A percentile compares a stretch with the other conserved stretches of the same genome.
phyloP scores from a whole-genome alignment of 2,329 filamentous ascomycete genomes.

The Paecilomyces niveus region DNA sequence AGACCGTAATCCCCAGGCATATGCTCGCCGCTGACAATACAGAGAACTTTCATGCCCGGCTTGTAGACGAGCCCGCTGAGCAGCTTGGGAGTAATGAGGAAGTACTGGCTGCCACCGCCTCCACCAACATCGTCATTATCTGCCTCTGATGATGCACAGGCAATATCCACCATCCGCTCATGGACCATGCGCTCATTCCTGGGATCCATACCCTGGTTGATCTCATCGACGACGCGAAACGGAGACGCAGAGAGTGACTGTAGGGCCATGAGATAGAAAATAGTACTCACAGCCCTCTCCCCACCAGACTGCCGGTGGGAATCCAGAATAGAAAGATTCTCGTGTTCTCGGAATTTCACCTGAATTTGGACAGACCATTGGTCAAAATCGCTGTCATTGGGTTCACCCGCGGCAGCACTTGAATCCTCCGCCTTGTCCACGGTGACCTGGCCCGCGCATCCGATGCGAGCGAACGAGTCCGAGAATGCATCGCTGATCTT shows the following conservation, averaged over 20 bases:
- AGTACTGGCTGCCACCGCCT: constrained; percentile 63
- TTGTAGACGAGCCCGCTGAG: constrained; percentile 81
- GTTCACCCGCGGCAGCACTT: constrained; percentile 21
- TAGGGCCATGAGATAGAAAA: constrained; percentile 98
- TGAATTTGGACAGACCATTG: constrained; percentile 89
- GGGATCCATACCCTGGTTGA: constrained; percentile 99
- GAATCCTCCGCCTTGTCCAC: constrained; percentile 62
- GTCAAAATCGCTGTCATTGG: constrained; percentile 67
- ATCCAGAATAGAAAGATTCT: constrained; percentile 76
- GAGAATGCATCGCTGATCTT: constrained; percentile 87
- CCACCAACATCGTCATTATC: constrained; percentile 21
- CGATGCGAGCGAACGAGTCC: constrained; percentile 89
- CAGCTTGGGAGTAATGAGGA: constrained; percentile 95
- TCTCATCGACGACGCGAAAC: constrained; percentile 97
- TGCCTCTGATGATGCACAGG: constrained; percentile 63
- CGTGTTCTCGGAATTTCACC: constrained; percentile 87
- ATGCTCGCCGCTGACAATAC: constrained; percentile 80
- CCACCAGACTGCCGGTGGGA: constrained; percentile 93
- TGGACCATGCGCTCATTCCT: constrained; percentile 98
- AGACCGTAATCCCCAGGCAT: constrained; percentile 35
- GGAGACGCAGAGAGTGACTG: constrained; percentile 89
- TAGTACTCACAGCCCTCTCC: constrained; percentile 91
- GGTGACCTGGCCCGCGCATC: constrained; percentile 82
- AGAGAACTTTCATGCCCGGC: constrained; percentile 83
- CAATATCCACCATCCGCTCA: constrained; percentile 96